These are phyloP conservation scores for Lunularia cruciata DNA, from an alignment of 225 moss, liverwort and hornwort genomes.

Conservation along the genomic window DNA sequence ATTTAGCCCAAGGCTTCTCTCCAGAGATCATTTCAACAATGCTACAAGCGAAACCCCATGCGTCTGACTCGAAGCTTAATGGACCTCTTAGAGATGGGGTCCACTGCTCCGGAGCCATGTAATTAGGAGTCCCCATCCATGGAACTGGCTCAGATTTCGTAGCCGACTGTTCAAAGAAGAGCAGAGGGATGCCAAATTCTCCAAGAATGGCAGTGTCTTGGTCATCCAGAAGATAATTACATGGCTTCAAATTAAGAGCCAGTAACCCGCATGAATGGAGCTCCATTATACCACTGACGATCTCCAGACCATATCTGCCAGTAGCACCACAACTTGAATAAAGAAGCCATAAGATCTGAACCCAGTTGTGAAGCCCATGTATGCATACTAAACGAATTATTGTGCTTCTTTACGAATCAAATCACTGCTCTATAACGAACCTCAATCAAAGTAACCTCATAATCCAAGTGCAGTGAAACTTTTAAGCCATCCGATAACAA, in stretches of 20 bases:
- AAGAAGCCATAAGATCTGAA: too few species aligned
- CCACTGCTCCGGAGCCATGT: constrained; percentile 99
- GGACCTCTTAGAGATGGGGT: constrained; percentile 80
- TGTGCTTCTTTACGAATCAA: too few species aligned
- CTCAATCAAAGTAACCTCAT: too few species aligned
- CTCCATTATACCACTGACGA: constrained; percentile 78
- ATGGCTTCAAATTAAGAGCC: constrained; percentile 91
- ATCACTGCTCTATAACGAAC: too few species aligned
- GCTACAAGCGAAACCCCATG: constrained; percentile 92
- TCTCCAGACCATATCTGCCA: constrained; percentile 73
- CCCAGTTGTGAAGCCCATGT: too few species aligned
- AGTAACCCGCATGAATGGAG: constrained; percentile 78
- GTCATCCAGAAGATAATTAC: constrained; percentile 84
- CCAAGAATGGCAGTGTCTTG: constrained; percentile 84
- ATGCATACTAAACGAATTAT: too few species aligned
- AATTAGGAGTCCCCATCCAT: constrained; percentile 94
- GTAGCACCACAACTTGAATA: too few species aligned
- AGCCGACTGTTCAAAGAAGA: constrained; percentile 59
- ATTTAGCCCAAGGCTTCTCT: constrained; percentile 63
- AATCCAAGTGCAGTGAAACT: too few species aligned
- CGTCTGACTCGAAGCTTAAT: constrained; percentile 78
- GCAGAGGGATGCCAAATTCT: constrained; percentile 90
- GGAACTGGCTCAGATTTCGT: constrained; percentile 69
- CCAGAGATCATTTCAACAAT: constrained; percentile 82
- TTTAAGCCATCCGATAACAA: too few species aligned